phyloP scores from a whole-genome alignment of 1,284 basidiomycete genomes.

The Ustilago hordei region DNA sequence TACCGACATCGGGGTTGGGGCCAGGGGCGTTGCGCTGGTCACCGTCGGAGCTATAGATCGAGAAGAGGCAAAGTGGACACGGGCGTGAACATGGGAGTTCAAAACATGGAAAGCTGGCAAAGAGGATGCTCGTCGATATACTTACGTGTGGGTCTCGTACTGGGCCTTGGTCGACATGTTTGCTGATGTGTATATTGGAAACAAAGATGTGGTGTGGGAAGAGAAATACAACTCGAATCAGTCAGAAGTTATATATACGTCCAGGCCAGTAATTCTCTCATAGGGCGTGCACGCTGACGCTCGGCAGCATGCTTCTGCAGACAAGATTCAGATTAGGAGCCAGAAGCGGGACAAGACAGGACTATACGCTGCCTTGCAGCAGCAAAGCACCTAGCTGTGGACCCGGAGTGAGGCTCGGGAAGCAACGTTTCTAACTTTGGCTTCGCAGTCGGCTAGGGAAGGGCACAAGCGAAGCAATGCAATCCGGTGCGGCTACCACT shows the following conservation, averaged over 20 bases:
- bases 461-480: slow-evolving; percentile 1
- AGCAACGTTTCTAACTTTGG: slow-evolving; percentile 24
- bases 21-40: slow-evolving; percentile 58
- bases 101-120: no score
- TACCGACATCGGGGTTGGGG: slow-evolving; percentile 52
- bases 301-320: slow-evolving; percentile 21
- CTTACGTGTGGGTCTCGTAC: slow-evolving; percentile 54
- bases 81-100: no score
- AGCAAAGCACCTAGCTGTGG: background rate
- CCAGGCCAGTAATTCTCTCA: background rate
- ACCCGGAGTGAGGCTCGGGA: background rate
- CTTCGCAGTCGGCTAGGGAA: background rate
- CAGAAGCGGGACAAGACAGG: background rate
- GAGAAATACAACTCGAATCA: background rate
- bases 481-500: slow-evolving; percentile 17
- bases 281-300: background rate
- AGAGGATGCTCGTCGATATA: slow-evolving; percentile 1
- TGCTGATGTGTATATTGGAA: background rate
- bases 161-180: slow-evolving; percentile 48
- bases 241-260: slow-evolving; percentile 19
- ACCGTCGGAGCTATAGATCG: slow-evolving; percentile 42
- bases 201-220: background rate
- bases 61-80: background rate
- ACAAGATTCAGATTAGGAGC: background rate
- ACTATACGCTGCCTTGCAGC: background rate